Evolutionary conservation across 2,329 filamentous ascomycete genomes (phyloP), one percentile per base, ranked within the genome.

Genomic region (Trichoderma afroharzianum): DNA sequence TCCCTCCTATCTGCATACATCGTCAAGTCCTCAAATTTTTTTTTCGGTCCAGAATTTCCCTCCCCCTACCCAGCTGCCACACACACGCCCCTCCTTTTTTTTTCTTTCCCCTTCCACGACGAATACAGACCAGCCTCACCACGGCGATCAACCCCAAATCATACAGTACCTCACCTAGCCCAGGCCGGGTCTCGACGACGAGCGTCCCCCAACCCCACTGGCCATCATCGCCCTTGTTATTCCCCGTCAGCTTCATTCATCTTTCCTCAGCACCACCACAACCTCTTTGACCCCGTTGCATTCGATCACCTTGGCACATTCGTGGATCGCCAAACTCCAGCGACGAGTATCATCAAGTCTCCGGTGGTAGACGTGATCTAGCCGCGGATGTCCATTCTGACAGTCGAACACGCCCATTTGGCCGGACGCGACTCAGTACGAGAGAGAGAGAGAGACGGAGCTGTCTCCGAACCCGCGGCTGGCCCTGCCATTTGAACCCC

Each of bases 81-180:
- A 30, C 67, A 55, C 67, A 55, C 58, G 43, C 58, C 58, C 67
- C 28, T 36, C 33, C 58, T 62, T 33, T 26, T 36, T 18, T n/a
- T 62, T 62, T 62, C 67, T 11, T 63, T 28, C 4, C 14, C 21
- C 36, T 63, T 53, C 58, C 8, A 39, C 55, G 18, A 33, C 57
- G 28, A 33, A 53, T 53, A 24, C 21, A 53, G 21, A 4, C 47
- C 36, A 59, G 55, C 55, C 39, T 69, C 66, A 62, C 57, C 47
- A 53, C 47, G 67, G 59, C 68, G 68, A 70, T 70, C 68, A 53
- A 62, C 36, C 26, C 43, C 66, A 26, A 63, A 63, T 47, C 68
- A 47, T 47, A 57, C 26, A 59, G 50, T 59, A 58, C 47, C 30
- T 63, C 21, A 26, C 53, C 68, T 30, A 14, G 59, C 43, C 47